Base-by-base conservation (phyloP, 371 early-diverging fungal genomes). In the Gilbertella persicaria region DNA sequence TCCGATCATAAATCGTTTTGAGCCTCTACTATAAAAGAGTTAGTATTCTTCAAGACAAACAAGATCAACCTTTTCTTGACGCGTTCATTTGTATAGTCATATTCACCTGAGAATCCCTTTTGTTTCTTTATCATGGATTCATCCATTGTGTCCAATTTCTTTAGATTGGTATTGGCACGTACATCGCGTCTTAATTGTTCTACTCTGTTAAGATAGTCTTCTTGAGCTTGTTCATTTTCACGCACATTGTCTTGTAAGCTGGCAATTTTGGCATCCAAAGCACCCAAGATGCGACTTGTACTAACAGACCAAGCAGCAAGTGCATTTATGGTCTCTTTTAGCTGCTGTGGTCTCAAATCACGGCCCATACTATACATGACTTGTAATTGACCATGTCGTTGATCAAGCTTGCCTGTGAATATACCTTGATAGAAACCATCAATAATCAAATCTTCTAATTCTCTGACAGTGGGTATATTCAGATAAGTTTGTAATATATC, bases 381-480 rank as follows among this genome's bases (percentile, higher is more conserved):
- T 56, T 87, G 84, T n/a, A 94, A 58, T 49, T 81, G 83, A 40
- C 82, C 78, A 53, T 77, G 66, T 35, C 82, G 83, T 62, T 94
- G 94, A 66, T 94, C 94, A 35, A 94, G 69, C 71, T 86, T 91
- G 21, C 91, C 94, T 14, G 71, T 72, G 41, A 94, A 61, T 3
- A 94, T 62, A 40, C 83, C 85, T 52, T 89, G 84, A 58, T 92
- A 92, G 35, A 94, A 86, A 23, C 90, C 88, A 45, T 91, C 91
- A 57, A 94, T 94, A 57, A 92, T 83, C 52, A 92, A 66, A 68
- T 92, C 92, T 58, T 94, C 94, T 30, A 94, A 71, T 45, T 87
- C 87, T 28, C 93, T 83, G 10, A 92, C 82, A 37, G 84, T 90
- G 30, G 82, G 54, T 53, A 92, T 82, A 60, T 89, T 79, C 5